Percentiles rank a stretch among this genome's conserved stretches.
phyloP scores from a whole-genome alignment of 768 basidiomycete genomes.

The Wakefieldia striispora region DNA sequence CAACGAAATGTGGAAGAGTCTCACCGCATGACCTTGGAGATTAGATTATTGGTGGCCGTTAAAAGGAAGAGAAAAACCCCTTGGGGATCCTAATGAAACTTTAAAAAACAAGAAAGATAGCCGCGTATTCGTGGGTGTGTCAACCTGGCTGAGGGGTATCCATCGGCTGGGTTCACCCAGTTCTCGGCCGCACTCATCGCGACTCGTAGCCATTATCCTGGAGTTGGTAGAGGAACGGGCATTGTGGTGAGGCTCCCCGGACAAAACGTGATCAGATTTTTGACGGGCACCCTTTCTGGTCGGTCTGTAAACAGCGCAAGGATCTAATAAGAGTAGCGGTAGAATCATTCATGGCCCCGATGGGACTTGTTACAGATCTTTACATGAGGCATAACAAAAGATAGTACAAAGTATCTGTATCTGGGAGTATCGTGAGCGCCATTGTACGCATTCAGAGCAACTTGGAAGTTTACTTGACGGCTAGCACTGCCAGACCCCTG shows the following conservation, averaged over 20 bases:
- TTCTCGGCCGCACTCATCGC: constrained; percentile 4
- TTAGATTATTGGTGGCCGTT: background rate
- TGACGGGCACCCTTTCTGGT: background rate
- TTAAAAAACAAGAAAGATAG: background rate
- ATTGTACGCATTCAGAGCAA: background rate
- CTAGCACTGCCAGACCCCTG: too few species aligned
- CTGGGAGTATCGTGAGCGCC: too few species aligned
- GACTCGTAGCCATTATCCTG: background rate
- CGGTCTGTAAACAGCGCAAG: background rate
- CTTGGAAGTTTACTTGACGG: background rate
- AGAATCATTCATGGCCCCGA: background rate
- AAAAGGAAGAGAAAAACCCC: background rate
- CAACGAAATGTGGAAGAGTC: too few species aligned
- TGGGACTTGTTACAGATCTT: background rate
- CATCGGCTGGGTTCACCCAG: background rate
- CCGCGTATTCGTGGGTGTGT: background rate
- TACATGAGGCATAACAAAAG: too few species aligned
- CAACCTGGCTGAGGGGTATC: background rate
- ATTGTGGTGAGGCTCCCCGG: background rate
- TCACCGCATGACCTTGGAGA: too few species aligned
- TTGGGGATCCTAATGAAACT: constrained; percentile 6
- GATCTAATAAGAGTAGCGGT: background rate
- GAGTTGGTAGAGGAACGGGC: background rate
- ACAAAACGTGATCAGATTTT: too few species aligned
- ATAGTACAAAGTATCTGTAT: too few species aligned